Conservation (phyloP, 768 basidiomycete species). For the Leucosporidium scottii region DNA sequence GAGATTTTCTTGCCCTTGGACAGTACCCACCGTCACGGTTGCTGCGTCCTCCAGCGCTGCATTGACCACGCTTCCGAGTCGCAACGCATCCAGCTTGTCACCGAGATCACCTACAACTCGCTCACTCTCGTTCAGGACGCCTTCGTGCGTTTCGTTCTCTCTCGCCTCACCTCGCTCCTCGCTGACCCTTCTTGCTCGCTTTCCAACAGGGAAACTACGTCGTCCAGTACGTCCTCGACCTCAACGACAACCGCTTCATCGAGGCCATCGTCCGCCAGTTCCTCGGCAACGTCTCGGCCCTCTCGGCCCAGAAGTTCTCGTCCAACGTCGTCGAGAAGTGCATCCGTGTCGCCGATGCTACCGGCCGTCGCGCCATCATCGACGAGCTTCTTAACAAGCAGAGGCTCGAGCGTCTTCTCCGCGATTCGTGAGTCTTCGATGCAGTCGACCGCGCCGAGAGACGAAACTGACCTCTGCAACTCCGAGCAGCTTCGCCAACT, state of each 20-base stretch:
- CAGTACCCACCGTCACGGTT: constrained; percentile 84
- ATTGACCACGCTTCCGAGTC: constrained; percentile 96
- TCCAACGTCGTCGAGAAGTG: constrained; percentile 71
- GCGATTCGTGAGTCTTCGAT: constrained; percentile 81
- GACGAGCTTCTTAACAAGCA: constrained; percentile 91
- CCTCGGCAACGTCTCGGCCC: constrained; percentile 89
- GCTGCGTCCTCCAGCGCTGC: constrained; percentile 95
- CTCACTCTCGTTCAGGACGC: constrained; percentile 97
- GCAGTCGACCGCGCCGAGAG: no score
- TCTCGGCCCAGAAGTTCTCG: constrained; percentile 98
- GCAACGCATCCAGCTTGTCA: constrained; percentile 91
- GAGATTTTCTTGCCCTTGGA: background rate
- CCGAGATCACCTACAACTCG: constrained; percentile 97
- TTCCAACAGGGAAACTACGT: constrained; percentile 67
- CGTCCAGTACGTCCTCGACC: constrained; percentile 94
- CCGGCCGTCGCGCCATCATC: constrained; percentile 85
- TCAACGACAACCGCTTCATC: constrained; percentile 97
- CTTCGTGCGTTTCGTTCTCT: constrained; percentile 33
- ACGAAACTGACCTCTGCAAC: no score
- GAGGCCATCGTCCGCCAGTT: constrained; percentile 97
- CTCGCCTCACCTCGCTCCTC: constrained; percentile 16
- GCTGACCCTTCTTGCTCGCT: constrained; percentile 24
- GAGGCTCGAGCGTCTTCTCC: constrained; percentile 85
- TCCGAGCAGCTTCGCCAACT: constrained; percentile 35
- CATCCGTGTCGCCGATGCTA: constrained; percentile 92